Evolutionary conservation across 306 rosid genomes (phyloP), one percentile per base, ranked within the genome.

Genomic region (Oxytropis ochrocephala): DNA sequence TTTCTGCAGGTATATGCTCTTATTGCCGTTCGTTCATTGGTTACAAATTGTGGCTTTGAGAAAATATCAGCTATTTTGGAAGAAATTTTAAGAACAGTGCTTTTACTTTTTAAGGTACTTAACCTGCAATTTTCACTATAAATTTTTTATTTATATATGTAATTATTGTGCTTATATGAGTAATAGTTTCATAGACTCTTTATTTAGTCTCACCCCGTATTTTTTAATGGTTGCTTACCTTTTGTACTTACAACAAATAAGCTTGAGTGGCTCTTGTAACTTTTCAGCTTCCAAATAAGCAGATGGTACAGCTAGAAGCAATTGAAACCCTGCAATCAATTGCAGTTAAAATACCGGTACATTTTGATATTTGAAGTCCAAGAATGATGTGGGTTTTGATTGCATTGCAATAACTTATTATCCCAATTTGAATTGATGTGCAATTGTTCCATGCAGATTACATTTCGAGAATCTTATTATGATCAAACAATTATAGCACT

Each of bases 91-190:
- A n/a, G 11, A 11, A 12, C 7, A 24, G 8, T 71, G 52, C 69
- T 71, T 64, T 19, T 8, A 55, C 13, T 64, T 56, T 47, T 71
- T 8, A 36, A 70, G 81, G 81, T 78, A 64, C 27, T 50, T 62
- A 19, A 8, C 60, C 44, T 48, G 36, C 29, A 72, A 18, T 12
- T 36, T 35, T 60, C 50, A 21, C 29, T 38, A 38, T 38, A 11
- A 38, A 49, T 17, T 57, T 57, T 24, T 24, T 53, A 39, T 57
- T 30, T 43, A 55, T 11, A 13, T 10, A 11, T 2, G 4, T 5
- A 16, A 51, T 63, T 62, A n/a, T 6, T 33, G 29, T 24, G 29
- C 29, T 24, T 24, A 24, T 1, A 2, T 24, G 29, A 1, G 29
- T 24, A 21, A 21, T 21, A 21, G 27, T 21, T 21, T 21, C 2